Conservation (phyloP, 1,284 basidiomycete genomes). For the Melampsora americana region DNA sequence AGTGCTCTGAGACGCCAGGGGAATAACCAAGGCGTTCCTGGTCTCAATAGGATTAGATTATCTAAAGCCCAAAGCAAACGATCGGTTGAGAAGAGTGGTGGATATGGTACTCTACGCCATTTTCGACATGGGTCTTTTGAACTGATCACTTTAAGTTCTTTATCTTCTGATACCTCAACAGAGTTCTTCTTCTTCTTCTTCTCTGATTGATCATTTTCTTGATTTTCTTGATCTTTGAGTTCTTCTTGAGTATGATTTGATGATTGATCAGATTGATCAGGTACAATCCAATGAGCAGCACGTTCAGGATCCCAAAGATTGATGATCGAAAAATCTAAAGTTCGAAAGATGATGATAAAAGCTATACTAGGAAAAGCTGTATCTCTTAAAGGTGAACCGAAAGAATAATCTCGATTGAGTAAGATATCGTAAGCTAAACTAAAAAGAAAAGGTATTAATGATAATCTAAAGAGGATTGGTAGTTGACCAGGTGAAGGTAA, state of each 20-base stretch:
- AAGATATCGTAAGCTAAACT: conserved; percentile 23
- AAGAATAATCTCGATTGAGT: conserved; percentile 22
- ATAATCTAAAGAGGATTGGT: conserved; percentile 16
- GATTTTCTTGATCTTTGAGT: neutral
- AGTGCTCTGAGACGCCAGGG: conserved; percentile 33
- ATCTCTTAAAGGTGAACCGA: conserved; percentile 24
- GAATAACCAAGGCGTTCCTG: conserved; percentile 23
- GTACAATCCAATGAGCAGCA: conserved; percentile 30
- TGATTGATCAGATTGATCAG: neutral
- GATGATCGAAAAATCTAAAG: conserved; percentile 29
- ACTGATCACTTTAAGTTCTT: neutral
- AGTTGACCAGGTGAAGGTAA: conserved; percentile 7
- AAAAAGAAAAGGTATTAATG: conserved; percentile 17
- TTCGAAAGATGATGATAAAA: conserved; percentile 11
- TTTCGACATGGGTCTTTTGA: neutral
- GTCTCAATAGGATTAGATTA: conserved; percentile 16
- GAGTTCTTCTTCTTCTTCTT: too few relatives aligned
- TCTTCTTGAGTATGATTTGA: neutral
- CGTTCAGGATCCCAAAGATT: conserved; percentile 35
- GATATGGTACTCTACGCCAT: conserved; percentile 23
- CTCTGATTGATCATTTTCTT: too few relatives aligned
- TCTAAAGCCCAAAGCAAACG: conserved; percentile 24
- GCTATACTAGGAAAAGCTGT: conserved; percentile 26
- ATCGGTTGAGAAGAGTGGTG: conserved; percentile 16
- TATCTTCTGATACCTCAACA: too few relatives aligned